A percentile compares a stretch with the other conserved stretches of the same genome.
Evolutionary conservation across 352 stramenopile species (phyloP).

Genomic region (Pseudoperonospora humuli): DNA sequence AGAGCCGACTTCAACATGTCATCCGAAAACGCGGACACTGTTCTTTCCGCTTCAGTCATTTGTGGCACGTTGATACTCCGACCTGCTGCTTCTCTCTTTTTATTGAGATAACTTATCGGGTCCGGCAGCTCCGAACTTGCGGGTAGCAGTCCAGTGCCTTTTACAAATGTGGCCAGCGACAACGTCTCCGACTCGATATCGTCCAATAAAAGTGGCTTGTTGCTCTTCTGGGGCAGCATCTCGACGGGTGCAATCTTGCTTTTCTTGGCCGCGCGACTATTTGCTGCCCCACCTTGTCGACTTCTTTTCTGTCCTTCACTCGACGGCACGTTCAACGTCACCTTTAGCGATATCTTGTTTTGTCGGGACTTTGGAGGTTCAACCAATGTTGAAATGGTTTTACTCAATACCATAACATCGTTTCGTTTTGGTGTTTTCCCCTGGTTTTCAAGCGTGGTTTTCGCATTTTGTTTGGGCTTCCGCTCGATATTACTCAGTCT

Average conservation of each 20-base stretch:
- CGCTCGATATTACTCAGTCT: constrained; percentile 53
- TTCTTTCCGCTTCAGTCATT: neutral
- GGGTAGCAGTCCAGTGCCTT: constrained; percentile 32
- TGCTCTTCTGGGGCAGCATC: constrained; percentile 2
- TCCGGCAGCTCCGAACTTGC: constrained; percentile 53
- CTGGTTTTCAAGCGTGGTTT: constrained; percentile 5
- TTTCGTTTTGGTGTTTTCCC: neutral
- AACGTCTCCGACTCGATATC: constrained; percentile 29
- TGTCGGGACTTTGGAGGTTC: constrained; percentile 1
- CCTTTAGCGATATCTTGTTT: constrained; percentile 25
- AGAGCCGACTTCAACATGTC: constrained; percentile 53
- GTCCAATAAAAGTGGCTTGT: constrained; percentile 57
- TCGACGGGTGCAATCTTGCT: neutral
- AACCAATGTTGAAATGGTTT: neutral
- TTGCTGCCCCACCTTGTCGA: neutral
- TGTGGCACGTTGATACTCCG: neutral
- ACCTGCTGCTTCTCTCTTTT: constrained; percentile 2
- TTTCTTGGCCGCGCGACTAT: constrained; percentile 2
- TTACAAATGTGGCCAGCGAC: constrained; percentile 33
- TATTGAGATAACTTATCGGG: constrained; percentile 56
- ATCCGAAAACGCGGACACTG: constrained; percentile 38
- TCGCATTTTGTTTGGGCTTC: constrained; percentile 27
- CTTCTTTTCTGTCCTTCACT: constrained; percentile 9
- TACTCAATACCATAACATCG: neutral
- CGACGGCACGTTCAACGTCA: constrained; percentile 32